Conservation (phyloP, 768 basidiomycete genomes). For the Boletus rex-veris region DNA sequence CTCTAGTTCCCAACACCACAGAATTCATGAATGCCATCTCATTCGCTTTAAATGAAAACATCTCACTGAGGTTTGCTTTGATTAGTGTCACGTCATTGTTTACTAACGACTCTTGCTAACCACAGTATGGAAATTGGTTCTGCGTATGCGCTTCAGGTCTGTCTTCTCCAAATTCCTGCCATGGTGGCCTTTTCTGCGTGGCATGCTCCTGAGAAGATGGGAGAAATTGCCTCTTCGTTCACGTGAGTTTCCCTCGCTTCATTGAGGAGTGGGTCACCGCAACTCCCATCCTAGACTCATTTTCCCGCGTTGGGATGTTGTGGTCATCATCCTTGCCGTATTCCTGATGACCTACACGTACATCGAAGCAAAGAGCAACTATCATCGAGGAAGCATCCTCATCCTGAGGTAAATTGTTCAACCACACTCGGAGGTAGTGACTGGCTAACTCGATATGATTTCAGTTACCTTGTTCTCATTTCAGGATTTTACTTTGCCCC, state of each 20-base stretch:
- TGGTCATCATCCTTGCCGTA: constrained; percentile 91
- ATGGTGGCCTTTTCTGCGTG: constrained; percentile 99
- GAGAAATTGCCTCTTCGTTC: constrained; percentile 85
- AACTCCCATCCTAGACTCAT: constrained; percentile 60
- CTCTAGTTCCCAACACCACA: constrained; percentile 96
- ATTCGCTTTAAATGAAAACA: constrained; percentile 95
- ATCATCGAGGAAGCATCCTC: constrained; percentile 94
- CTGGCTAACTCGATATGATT: not conserved
- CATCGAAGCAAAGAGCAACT: constrained; percentile 98
- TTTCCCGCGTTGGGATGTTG: constrained; percentile 98
- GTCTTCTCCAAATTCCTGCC: constrained; percentile 93
- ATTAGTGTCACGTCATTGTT: not conserved
- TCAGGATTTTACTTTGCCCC: constrained; percentile 94
- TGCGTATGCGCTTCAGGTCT: constrained; percentile 97
- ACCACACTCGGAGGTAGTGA: not conserved
- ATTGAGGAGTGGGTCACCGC: not conserved
- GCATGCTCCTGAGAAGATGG: constrained; percentile 85
- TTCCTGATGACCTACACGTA: constrained; percentile 98
- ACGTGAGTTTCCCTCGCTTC: constrained; percentile 57
- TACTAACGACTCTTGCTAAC: constrained; percentile 1
- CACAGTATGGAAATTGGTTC: constrained; percentile 98
- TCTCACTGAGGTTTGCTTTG: constrained; percentile 76
- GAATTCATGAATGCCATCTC: constrained; percentile 99
- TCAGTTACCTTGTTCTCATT: constrained; percentile 85
- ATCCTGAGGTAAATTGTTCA: constrained; percentile 67